Base-by-base conservation (phyloP, 495 filamentous ascomycete species). In the Chaetomium fimeti region DNA sequence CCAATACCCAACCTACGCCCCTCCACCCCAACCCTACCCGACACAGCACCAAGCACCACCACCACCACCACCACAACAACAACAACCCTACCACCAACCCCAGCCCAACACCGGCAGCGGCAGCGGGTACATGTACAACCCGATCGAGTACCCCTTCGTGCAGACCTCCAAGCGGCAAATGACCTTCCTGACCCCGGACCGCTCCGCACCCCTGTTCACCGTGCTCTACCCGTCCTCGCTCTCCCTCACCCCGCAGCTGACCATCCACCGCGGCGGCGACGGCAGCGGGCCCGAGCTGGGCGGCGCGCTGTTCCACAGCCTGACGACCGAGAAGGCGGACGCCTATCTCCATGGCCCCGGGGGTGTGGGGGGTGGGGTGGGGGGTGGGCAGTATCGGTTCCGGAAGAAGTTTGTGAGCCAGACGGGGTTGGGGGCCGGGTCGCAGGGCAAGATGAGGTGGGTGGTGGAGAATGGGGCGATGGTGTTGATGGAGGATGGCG, bases 111-210 rank as follows among this genome's bases (percentile, higher is more conserved):
- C 28, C 2, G 4, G 45, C 25, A 2, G 45, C 58, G 13, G 18
- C 28, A 15, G 29, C 3, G 29, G 29, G 29, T 32, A 32, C 29
- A 32, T 3, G 6, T 53, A 60, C 45, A 3, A 5, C 27, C 42
- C 38, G 5, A 0, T 38, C 22, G n/a, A 25, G 16, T 62, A 62
- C 60, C 48, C 51, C 16, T 55, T 28, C 60, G 13, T 45, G 20
- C 49, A 15, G 24, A 62, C 60, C 15, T 18, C 24, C 22, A 55
- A 62, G 16, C 49, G 51, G 36, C 36, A 29, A 15, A 62, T 62
- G 60, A 54, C 60, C 9, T 38, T 62, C 49, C 27, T 54, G 40
- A 2, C 49, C 32, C 36, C 60, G 0, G 60, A 62, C 48, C 32
- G 36, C 60, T 15, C 40, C 60, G 13, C 8, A 3, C 49, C 60